Percentiles rank a stretch among this genome's conserved stretches.
These are phyloP conservation scores for Cladosporium sp. DNA, from an alignment of 2,329 filamentous ascomycete species.

Conservation along the genomic window DNA sequence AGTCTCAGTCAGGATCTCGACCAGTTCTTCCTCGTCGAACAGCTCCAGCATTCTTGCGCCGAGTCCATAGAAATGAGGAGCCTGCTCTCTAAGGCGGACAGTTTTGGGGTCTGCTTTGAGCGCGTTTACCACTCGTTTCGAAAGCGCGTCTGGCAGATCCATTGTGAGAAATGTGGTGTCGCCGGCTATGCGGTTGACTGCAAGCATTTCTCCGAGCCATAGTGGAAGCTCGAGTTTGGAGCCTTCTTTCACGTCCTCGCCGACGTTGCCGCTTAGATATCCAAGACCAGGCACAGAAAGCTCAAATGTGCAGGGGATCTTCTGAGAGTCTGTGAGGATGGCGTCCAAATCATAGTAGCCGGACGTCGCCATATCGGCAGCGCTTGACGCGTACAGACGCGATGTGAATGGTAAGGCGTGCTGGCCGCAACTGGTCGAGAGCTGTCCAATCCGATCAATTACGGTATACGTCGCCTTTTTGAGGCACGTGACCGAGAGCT, in stretches of 20 bases:
- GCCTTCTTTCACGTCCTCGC: slow-evolving; percentile 66
- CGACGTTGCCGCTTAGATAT: slow-evolving; percentile 79
- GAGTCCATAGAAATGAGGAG: slow-evolving; percentile 81
- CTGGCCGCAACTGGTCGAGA: no score
- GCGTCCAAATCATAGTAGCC: slow-evolving; percentile 75
- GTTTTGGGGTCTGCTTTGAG: slow-evolving; percentile 83
- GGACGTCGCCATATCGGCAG: slow-evolving; percentile 34
- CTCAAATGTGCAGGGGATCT: slow-evolving; percentile 93
- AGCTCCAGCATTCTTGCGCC: slow-evolving; percentile 81
- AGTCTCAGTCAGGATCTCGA: slow-evolving; percentile 56
- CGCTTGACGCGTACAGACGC: not conserved
- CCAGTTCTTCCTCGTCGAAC: slow-evolving; percentile 80
- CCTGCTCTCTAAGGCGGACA: slow-evolving; percentile 75
- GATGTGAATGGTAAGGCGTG: no score
- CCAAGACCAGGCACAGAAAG: slow-evolving; percentile 81
- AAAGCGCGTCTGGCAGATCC: slow-evolving; percentile 72
- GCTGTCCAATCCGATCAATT: no score
- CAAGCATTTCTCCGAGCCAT: slow-evolving; percentile 93
- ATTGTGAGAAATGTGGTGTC: slow-evolving; percentile 62
- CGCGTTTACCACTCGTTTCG: slow-evolving; percentile 75
- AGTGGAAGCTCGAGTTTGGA: slow-evolving; percentile 78
- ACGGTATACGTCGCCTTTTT: no score
- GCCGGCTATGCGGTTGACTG: slow-evolving; percentile 49
- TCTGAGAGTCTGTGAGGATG: slow-evolving; percentile 84
- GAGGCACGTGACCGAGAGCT: no score